A percentile compares a stretch with the other conserved stretches of the same genome.
These are phyloP conservation scores for Knufia petricola DNA, from an alignment of 2,329 filamentous ascomycete genomes.

Conservation along the genomic window DNA sequence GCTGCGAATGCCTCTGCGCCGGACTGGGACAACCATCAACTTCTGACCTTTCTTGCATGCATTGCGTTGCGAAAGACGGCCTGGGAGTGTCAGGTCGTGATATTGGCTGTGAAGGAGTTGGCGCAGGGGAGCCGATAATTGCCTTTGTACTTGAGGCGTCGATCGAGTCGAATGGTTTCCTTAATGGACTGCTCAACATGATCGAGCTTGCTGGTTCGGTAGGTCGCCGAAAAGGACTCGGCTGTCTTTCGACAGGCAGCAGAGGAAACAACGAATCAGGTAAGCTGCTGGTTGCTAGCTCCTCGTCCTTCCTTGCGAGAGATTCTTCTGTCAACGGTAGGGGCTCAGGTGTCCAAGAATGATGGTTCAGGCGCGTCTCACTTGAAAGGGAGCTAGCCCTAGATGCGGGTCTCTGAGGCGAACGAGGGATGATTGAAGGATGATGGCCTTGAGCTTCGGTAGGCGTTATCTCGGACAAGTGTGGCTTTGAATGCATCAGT, in stretches of 20 bases:
- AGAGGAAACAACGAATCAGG: background rate
- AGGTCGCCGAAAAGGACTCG: background rate
- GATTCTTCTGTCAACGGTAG: background rate
- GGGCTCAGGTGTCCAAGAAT: background rate
- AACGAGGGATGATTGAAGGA: conserved; percentile 1
- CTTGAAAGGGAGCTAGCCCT: background rate
- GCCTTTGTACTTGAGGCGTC: conserved; percentile 1
- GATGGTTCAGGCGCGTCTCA: background rate
- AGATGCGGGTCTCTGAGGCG: background rate
- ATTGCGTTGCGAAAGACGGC: background rate
- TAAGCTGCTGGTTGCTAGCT: background rate
- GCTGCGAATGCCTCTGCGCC: too few relatives aligned
- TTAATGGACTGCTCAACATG: background rate
- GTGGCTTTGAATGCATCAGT: conserved; percentile 4
- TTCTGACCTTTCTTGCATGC: too few relatives aligned
- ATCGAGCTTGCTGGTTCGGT: background rate
- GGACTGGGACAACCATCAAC: too few relatives aligned
- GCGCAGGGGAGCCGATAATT: background rate
- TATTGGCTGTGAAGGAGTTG: background rate
- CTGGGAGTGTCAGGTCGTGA: conserved; percentile 4
- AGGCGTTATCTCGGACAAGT: background rate
- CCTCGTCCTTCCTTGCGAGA: background rate
- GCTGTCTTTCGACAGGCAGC: background rate
- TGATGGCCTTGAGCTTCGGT: conserved; percentile 4
- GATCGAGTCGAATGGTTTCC: background rate